Base-by-base conservation (phyloP, 179 eudicot genomes). In the Amaranthus tricolor region DNA sequence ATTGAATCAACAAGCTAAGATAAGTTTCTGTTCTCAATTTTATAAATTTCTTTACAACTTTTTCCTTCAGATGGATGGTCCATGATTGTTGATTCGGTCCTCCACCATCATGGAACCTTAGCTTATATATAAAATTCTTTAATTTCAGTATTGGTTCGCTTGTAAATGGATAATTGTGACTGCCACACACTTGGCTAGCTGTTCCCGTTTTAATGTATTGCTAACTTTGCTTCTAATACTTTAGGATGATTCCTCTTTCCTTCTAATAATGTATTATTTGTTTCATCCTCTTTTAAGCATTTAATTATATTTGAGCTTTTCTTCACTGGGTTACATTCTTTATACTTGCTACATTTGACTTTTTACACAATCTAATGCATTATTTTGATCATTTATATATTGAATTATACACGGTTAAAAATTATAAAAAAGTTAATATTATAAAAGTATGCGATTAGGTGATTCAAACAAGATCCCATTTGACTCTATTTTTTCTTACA, bases 161-260 rank as follows among this genome's bases (percentile, higher is more conserved):
- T 66, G 60, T 52, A 49, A 57, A 55, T 72, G 58, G 52, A 47
- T 9, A 16, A 59, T 65, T 43, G 31, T 24, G 31, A 24, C 31
- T 24, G 71, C 78, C 72, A 15, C 70, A 63, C 71, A 70, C 65
- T 57, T 79, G 76, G 44, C n/a, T n/a, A n/a, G n/a, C 56, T 63
- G 47, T 62, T 68, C 44, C 19, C 24, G 65, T 15, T 79, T 62
- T 66, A 50, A 73, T 67, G 64, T 62, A n/a, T 2, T 20, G 50
- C 17, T 56, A 72, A 74, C 66, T 74, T 68, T 70, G 64, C 21
- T 63, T 44, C 21, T 73, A 61, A 70, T 79, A 64, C 63, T 57
- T 57, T 45, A 70, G 45, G n/a, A 49, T 19, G 64, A 54, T 73
- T 62, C 24, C 44, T 66, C 52, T 51, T 19, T 40, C 52, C 9